These are phyloP conservation scores for Trichoderma arundinaceum DNA, from an alignment of 2,329 filamentous ascomycete species.

Conservation along the genomic window DNA sequence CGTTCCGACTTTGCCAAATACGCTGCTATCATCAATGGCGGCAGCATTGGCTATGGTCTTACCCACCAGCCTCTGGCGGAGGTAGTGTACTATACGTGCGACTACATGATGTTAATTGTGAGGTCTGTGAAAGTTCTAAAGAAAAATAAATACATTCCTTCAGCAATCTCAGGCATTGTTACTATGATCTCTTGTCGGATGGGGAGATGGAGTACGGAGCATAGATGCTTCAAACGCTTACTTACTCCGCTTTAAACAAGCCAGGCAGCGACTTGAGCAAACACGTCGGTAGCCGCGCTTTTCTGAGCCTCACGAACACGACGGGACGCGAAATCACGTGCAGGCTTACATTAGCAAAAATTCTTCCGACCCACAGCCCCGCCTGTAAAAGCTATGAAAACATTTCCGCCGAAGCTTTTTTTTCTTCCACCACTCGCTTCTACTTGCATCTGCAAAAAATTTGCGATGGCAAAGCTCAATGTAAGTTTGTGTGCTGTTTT, in stretches of 20 bases:
- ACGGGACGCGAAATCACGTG: slow-evolving; percentile 43
- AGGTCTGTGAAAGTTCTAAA: neutral
- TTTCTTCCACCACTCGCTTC: neutral
- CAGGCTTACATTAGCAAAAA: slow-evolving; percentile 37
- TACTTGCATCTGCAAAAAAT: slow-evolving; percentile 25
- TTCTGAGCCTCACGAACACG: neutral
- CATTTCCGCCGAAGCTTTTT: slow-evolving; percentile 28
- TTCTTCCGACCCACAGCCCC: slow-evolving; percentile 33
- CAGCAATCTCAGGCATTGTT: slow-evolving; percentile 67
- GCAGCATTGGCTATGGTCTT: slow-evolving; percentile 74
- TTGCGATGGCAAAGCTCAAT: slow-evolving; percentile 19
- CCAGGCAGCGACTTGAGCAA: neutral
- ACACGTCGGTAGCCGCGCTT: slow-evolving; percentile 13
- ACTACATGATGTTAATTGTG: slow-evolving; percentile 54
- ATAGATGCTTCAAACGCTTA: neutral
- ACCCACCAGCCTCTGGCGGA: slow-evolving; percentile 82
- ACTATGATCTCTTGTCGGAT: neutral
- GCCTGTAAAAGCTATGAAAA: slow-evolving; percentile 35
- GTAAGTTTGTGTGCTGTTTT: slow-evolving; percentile 32
- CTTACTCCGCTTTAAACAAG: neutral
- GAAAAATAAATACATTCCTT: slow-evolving; percentile 49
- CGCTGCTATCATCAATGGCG: slow-evolving; percentile 78
- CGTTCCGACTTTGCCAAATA: slow-evolving; percentile 91
- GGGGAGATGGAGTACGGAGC: neutral
- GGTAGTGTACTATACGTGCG: slow-evolving; percentile 83